These are phyloP conservation scores for Starmerella geochares DNA, from an alignment of 805 yeast species.

Conservation along the genomic window DNA sequence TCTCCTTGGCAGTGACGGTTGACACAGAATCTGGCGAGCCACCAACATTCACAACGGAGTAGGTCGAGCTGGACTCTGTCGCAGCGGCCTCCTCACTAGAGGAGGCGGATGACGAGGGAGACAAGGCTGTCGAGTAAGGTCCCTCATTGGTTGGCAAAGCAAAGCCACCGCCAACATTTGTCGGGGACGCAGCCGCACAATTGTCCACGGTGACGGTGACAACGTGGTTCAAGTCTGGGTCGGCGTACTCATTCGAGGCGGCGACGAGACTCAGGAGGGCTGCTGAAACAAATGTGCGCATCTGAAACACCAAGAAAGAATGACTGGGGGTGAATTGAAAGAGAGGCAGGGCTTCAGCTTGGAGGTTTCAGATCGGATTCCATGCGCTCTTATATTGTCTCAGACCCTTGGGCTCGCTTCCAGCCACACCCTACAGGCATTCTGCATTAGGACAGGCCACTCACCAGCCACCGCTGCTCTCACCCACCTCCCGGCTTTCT, in stretches of 20 bases:
- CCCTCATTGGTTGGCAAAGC: neutral
- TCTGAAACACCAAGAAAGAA: constrained; percentile 5
- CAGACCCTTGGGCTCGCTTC: constrained; percentile 3
- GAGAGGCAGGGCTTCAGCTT: constrained; percentile 8
- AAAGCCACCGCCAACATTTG: neutral
- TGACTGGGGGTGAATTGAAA: constrained; percentile 3
- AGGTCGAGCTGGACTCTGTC: constrained; percentile 11
- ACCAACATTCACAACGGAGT: constrained; percentile 28
- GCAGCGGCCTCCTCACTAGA: neutral
- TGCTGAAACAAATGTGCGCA: constrained; percentile 14
- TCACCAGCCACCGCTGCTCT: neutral
- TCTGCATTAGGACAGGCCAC: neutral
- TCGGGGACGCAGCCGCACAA: constrained; percentile 12
- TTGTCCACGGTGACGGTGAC: constrained; percentile 23
- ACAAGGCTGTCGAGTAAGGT: neutral
- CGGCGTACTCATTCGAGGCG: constrained; percentile 21
- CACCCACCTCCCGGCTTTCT: neutral
- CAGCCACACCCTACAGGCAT: neutral
- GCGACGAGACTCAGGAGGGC: constrained; percentile 6
- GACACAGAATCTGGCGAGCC: constrained; percentile 18
- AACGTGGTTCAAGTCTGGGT: constrained; percentile 26
- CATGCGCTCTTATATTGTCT: constrained; percentile 1
- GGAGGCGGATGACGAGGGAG: neutral
- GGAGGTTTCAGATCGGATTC: neutral
- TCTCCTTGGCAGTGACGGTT: constrained; percentile 15